A percentile compares a stretch with the other conserved stretches of the same genome.
These are phyloP conservation scores for Gautieria morchelliformis DNA, from an alignment of 768 basidiomycete genomes.

Conservation along the genomic window DNA sequence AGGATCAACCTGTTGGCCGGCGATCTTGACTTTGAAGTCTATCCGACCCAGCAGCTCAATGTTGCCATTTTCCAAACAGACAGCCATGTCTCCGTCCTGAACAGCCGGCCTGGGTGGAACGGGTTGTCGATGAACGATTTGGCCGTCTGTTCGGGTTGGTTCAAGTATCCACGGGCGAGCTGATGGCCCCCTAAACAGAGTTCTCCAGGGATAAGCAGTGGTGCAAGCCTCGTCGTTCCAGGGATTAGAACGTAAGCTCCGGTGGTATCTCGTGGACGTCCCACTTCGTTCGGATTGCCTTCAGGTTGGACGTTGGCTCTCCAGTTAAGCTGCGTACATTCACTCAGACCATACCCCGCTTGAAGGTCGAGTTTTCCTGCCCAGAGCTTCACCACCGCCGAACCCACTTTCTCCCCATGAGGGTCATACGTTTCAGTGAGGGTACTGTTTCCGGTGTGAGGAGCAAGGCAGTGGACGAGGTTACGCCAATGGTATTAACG, in stretches of 20 bases:
- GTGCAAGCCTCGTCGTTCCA: background rate
- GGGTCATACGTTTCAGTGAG: background rate
- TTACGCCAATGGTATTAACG: no score
- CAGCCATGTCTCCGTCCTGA: no score
- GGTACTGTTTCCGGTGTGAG: background rate
- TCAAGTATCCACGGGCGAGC: background rate
- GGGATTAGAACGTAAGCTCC: no score
- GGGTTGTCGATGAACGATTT: background rate
- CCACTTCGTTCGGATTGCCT: no score
- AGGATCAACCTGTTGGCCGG: no score
- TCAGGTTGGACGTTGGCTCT: no score
- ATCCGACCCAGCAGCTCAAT: no score
- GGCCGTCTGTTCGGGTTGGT: background rate
- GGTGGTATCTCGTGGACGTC: no score
- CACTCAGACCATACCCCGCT: no score
- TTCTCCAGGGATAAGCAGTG: background rate
- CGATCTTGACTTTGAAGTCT: no score
- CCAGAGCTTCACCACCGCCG: background rate
- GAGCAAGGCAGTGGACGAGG: background rate
- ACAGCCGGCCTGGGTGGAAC: background rate
- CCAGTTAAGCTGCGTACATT: no score
- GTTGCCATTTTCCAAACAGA: no score
- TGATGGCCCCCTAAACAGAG: conserved; percentile 18
- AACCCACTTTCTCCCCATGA: background rate
- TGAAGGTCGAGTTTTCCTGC: background rate